These are phyloP conservation scores for Talaromyces sp. DNA, from an alignment of 2,329 filamentous ascomycete genomes.

Conservation along the genomic window DNA sequence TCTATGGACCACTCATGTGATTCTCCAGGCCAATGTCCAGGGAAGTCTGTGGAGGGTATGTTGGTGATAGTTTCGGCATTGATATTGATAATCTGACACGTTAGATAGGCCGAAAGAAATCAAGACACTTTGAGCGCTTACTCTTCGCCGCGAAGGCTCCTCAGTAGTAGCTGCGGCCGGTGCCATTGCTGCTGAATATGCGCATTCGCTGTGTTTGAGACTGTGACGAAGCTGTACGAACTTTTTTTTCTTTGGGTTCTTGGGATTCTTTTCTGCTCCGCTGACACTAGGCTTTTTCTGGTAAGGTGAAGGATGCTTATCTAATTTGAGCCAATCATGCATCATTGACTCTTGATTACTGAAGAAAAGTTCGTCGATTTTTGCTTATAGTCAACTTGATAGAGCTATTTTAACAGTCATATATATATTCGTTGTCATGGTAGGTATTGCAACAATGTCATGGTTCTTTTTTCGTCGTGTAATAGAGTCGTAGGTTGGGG, in stretches of 20 bases:
- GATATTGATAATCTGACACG: constrained; percentile 71
- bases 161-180: constrained; percentile 41
- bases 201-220: neutral
- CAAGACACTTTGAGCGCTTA: constrained; percentile 21
- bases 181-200: constrained; percentile 35
- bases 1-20: constrained; percentile 75
- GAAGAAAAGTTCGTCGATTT: neutral
- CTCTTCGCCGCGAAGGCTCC: constrained; percentile 44
- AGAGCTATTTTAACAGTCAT: neutral
- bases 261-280: constrained; percentile 9
- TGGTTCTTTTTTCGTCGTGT: neutral
- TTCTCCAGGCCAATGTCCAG: constrained; percentile 85
- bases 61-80: constrained; percentile 88
- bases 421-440: too few species aligned
- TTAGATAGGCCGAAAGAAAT: neutral
- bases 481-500: neutral
- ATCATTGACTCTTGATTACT: constrained; percentile 3
- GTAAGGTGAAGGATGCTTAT: neutral
- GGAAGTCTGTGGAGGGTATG: constrained; percentile 85
- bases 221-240: neutral
- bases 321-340: constrained; percentile 6
- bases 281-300: neutral
- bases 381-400: neutral
- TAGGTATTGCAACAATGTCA: neutral
- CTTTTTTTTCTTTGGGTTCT: constrained; percentile 15